Conservation (phyloP, 306 rosid genomes). For the Rosa lucieae region DNA sequence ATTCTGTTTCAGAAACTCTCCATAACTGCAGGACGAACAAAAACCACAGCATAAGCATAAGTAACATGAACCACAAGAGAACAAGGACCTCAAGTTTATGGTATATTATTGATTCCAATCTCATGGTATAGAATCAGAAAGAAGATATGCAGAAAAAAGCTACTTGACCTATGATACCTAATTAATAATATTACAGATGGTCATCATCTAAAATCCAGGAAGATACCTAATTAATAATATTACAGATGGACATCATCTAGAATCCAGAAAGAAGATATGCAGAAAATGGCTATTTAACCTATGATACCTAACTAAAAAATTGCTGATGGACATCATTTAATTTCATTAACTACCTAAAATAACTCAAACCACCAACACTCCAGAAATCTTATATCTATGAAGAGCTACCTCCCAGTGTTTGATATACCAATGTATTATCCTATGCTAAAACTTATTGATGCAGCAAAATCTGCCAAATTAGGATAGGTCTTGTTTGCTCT, state of each 20-base stretch:
- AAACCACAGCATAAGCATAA: constrained; percentile 5
- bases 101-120: neutral
- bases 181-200: too few species aligned
- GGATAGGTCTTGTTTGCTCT: neutral
- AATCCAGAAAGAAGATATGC: neutral
- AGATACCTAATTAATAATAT: neutral
- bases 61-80: neutral
- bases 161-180: neutral
- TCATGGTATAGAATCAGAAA: neutral
- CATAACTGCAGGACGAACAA: constrained; percentile 54
- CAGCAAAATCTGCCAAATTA: neutral
- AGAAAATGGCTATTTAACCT: neutral
- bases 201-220: too few species aligned
- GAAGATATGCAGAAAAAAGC: neutral
- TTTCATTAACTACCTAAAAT: neutral
- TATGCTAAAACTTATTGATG: neutral
- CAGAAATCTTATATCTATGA: neutral
- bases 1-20: constrained; percentile 73
- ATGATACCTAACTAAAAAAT: neutral
- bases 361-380: neutral
- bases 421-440: neutral
- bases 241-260: neutral
- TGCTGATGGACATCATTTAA: neutral
- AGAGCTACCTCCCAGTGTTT: neutral
- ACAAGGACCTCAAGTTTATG: neutral